These are phyloP conservation scores for Raphanus raphanistrum DNA, from an alignment of 345 rosid genomes.

Conservation along the genomic window DNA sequence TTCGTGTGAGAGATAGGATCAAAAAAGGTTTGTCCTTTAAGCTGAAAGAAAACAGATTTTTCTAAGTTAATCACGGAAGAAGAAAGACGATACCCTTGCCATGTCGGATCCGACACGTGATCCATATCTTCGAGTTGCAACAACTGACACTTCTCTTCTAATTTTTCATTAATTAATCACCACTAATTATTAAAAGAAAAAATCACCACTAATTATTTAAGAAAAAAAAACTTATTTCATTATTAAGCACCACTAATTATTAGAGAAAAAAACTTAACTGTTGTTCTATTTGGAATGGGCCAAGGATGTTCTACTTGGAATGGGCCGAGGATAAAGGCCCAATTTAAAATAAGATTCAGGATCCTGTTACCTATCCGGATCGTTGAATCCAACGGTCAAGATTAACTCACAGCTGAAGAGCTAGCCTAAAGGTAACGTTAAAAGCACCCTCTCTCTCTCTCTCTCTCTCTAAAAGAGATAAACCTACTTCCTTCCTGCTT, in stretches of 20 bases:
- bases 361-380: constrained; percentile 14
- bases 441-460: background rate
- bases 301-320: background rate
- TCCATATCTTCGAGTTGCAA: constrained; percentile 15
- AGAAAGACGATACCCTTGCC: constrained; percentile 13
- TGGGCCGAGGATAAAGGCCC: background rate
- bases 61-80: background rate
- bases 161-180: background rate
- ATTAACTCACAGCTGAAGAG: constrained; percentile 33
- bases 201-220: no score
- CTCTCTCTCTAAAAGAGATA: constrained; percentile 19
- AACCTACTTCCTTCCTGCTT: constrained; percentile 25
- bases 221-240: no score
- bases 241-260: no score
- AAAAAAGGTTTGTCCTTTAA: background rate
- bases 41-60: background rate
- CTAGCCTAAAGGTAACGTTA: constrained; percentile 17
- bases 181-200: no score
- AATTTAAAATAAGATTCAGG: background rate
- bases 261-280: no score
- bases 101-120: constrained; percentile 28
- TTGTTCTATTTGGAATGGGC: no score
- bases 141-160: background rate
- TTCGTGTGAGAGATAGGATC: constrained; percentile 10
- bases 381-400: constrained; percentile 45